Conservation (phyloP, 164 flowering plant genomes). For the Tinospora cordifolia region DNA sequence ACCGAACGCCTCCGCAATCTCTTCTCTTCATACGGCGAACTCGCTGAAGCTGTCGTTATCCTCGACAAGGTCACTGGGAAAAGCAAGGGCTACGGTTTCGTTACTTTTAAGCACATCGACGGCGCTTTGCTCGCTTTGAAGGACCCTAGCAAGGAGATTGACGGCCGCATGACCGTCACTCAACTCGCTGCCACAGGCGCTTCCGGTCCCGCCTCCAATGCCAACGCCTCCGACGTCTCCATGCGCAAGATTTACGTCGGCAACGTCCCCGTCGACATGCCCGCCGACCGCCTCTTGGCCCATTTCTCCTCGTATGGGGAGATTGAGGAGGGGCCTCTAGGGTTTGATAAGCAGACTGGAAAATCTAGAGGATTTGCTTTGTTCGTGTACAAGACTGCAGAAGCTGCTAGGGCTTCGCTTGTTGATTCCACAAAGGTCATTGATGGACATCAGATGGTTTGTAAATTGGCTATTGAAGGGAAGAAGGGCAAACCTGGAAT, state of each 20-base stretch:
- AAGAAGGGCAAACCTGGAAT: conserved; percentile 44
- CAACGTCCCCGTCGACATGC: conserved; percentile 72
- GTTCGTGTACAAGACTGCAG: conserved; percentile 78
- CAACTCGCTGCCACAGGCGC: conserved; percentile 71
- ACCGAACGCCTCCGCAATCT: conserved; percentile 55
- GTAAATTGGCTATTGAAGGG: conserved; percentile 75
- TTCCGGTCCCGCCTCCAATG: conserved; percentile 25
- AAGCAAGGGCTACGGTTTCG: conserved; percentile 80
- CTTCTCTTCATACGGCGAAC: conserved; percentile 65
- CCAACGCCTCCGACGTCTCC: conserved; percentile 36
- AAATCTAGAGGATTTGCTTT: conserved; percentile 78
- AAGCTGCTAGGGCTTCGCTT: conserved; percentile 64
- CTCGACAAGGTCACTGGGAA: conserved; percentile 68
- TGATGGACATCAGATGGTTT: conserved; percentile 67
- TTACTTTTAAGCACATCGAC: conserved; percentile 79
- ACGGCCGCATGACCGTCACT: conserved; percentile 76
- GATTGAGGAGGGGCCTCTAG: conserved; percentile 88
- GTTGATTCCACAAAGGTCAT: conserved; percentile 61
- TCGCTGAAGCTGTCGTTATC: conserved; percentile 80
- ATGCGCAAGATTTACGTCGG: conserved; percentile 78
- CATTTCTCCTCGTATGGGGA: conserved; percentile 73
- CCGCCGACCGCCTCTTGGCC: conserved; percentile 52
- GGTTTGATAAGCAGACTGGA: conserved; percentile 85
- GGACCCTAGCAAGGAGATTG: conserved; percentile 89
- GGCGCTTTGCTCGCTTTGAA: conserved; percentile 75